Percentiles rank a stretch among this genome's conserved stretches.
Evolutionary conservation across 805 yeast species (phyloP).

Genomic region (Phaffomyces thermotolerans): DNA sequence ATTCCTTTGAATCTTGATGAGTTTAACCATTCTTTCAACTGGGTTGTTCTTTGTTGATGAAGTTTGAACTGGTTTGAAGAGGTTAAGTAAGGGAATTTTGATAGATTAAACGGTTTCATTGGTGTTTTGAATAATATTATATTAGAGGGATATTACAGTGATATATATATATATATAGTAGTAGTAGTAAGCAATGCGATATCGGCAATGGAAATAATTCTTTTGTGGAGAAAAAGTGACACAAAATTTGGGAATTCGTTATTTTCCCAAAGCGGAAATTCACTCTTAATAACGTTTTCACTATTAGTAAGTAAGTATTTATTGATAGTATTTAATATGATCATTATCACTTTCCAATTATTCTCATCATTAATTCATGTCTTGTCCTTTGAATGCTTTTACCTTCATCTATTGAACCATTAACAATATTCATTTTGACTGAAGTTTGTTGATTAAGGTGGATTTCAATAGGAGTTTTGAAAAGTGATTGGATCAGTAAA

Average conservation of each 20-base stretch:
- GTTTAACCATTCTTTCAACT: conserved; percentile 44
- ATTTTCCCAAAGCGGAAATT: too few species aligned
- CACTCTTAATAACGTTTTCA: too few species aligned
- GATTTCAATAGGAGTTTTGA: not conserved
- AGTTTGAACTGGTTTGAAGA: conserved; percentile 10
- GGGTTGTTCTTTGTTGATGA: conserved; percentile 24
- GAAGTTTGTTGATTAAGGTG: not conserved
- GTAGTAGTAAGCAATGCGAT: too few species aligned
- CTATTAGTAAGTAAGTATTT: too few species aligned
- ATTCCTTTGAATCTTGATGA: conserved; percentile 39
- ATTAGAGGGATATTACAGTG: too few species aligned
- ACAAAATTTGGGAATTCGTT: too few species aligned
- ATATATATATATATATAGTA: too few species aligned
- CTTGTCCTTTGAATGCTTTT: conserved; percentile 1
- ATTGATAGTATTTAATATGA: too few species aligned
- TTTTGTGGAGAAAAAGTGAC: too few species aligned
- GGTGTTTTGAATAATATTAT: too few species aligned
- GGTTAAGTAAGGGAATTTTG: conserved; percentile 19
- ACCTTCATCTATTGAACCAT: not conserved
- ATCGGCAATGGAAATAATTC: too few species aligned
- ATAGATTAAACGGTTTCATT: conserved; percentile 2
- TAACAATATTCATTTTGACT: not conserved
- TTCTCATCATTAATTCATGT: not conserved
- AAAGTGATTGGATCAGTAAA: conserved; percentile 1
- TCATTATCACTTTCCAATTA: not conserved